Percentiles rank a stretch among this genome's conserved stretches.
phyloP scores from a whole-genome alignment of 169 alveolate species.

The Plasmodium cynomolgi region DNA sequence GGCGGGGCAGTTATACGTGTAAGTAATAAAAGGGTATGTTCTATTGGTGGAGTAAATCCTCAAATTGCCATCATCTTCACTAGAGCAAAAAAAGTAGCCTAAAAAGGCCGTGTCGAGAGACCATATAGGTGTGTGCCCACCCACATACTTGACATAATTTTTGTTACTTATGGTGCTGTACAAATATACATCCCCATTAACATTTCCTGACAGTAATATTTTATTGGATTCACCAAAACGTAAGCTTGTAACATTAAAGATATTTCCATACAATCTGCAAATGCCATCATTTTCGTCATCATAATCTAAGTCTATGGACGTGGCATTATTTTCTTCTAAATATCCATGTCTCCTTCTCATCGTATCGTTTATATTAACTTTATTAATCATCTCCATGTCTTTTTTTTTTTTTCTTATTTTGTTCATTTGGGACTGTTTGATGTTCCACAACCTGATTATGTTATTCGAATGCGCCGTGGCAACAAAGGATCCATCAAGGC shows the following conservation, averaged over 20 bases:
- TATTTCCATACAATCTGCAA: constrained; percentile 58
- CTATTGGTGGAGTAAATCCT: constrained; percentile 71
- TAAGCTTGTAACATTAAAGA: constrained; percentile 47
- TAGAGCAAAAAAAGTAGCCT: constrained; percentile 56
- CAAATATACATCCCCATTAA: constrained; percentile 71
- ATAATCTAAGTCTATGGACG: constrained; percentile 30
- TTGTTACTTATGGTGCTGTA: constrained; percentile 68
- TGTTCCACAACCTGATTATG: constrained; percentile 66
- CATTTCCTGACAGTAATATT: constrained; percentile 70
- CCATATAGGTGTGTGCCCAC: constrained; percentile 75
- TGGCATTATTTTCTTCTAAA: constrained; percentile 25
- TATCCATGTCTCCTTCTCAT: constrained; percentile 17
- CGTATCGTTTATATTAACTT: not conserved
- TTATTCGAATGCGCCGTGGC: constrained; percentile 74
- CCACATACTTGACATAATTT: constrained; percentile 73
- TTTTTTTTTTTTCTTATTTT: constrained; percentile 42
- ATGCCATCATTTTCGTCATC: constrained; percentile 49
- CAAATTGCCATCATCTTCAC: constrained; percentile 74
- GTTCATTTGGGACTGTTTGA: constrained; percentile 48
- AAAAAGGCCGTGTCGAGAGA: constrained; percentile 67
- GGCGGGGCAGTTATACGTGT: constrained; percentile 56
- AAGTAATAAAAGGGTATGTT: constrained; percentile 63
- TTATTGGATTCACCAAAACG: constrained; percentile 74
- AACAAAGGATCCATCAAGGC: constrained; percentile 67
- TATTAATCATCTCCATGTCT: constrained; percentile 20